These are phyloP conservation scores for Canavalia ensiformis DNA, from an alignment of 306 rosid species.

Conservation along the genomic window DNA sequence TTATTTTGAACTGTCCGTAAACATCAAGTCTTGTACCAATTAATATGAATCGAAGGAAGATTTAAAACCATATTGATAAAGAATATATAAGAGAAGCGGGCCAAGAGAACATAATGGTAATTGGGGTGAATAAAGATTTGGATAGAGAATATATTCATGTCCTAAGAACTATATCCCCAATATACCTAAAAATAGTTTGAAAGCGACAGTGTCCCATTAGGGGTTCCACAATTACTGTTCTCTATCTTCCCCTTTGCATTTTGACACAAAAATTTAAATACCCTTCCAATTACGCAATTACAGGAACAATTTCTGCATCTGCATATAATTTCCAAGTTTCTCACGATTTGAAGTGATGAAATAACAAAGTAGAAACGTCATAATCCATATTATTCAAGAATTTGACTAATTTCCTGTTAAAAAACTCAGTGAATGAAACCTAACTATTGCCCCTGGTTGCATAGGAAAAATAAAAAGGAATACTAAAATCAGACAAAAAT, in stretches of 20 bases:
- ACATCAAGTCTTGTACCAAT: not conserved
- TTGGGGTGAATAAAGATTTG: not conserved
- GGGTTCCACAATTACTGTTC: no score
- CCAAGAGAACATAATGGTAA: not conserved
- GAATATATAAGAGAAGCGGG: not conserved
- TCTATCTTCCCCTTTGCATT: no score
- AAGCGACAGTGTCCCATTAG: no score
- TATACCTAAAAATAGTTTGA: no score
- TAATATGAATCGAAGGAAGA: not conserved
- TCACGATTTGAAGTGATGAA: not conserved
- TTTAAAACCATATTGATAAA: not conserved
- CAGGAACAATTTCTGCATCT: conserved; percentile 14
- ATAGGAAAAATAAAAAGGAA: no score
- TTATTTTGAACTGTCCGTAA: not conserved
- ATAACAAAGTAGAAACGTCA: not conserved
- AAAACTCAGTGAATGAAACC: not conserved
- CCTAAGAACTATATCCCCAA: no score
- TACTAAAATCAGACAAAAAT: no score
- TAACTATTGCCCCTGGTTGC: no score
- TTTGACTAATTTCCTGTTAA: not conserved
- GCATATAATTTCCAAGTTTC: not conserved
- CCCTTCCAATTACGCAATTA: not conserved
- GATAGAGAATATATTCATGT: not conserved
- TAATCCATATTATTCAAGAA: not conserved
- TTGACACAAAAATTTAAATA: not conserved